These are phyloP conservation scores for Beauveria sp. DNA, from an alignment of 2,329 filamentous ascomycete species.

Conservation along the genomic window DNA sequence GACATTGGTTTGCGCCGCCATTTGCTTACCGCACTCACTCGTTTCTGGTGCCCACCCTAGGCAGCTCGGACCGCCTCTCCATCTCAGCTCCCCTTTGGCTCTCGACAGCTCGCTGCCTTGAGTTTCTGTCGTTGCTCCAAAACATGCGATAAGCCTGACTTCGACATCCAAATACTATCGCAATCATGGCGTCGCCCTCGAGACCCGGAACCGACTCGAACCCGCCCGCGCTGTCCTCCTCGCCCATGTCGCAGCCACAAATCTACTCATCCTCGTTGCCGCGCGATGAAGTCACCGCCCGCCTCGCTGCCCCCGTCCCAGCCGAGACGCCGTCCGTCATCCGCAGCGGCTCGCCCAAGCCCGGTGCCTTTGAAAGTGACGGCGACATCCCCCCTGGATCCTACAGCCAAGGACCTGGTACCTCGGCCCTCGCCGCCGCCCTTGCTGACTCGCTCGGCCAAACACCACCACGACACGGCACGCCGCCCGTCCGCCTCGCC, in stretches of 20 bases:
- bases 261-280: conserved; percentile 45
- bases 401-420: conserved; percentile 66
- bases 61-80: conserved; percentile 1
- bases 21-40: not conserved
- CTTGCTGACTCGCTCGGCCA: conserved; percentile 66
- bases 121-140: not conserved
- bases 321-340: conserved; percentile 29
- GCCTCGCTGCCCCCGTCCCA: conserved; percentile 51
- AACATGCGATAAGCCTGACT: conserved; percentile 1
- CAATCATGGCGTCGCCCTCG: conserved; percentile 11
- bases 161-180: not conserved
- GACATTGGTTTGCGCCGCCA: not conserved
- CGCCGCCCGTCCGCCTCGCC: conserved; percentile 44
- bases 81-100: not conserved
- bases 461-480: conserved; percentile 63
- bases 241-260: conserved; percentile 39
- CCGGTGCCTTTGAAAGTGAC: conserved; percentile 39
- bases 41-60: not conserved
- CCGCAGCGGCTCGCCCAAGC: conserved; percentile 25
- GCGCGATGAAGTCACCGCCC: conserved; percentile 52
- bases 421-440: conserved; percentile 84
- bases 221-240: conserved; percentile 32
- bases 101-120: not conserved
- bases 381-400: conserved; percentile 60
- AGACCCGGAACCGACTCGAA: conserved; percentile 12